Evolutionary conservation across 768 basidiomycete genomes (phyloP), one percentile per base, ranked within the genome.

Genomic region (Pisolithus microcarpus): DNA sequence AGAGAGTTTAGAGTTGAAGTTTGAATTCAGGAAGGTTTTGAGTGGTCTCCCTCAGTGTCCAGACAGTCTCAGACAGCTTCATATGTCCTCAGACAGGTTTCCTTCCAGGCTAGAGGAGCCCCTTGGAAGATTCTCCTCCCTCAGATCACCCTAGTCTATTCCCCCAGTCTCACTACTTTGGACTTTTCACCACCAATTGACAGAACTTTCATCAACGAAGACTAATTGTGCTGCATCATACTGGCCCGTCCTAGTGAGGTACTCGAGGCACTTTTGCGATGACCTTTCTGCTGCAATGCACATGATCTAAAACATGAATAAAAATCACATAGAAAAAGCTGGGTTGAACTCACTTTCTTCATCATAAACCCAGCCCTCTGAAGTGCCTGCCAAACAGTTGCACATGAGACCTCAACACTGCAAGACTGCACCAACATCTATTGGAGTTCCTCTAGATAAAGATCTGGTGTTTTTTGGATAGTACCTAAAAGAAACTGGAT

Each of bases 201-300:
- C 53, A 5, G 60, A 28, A 37, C 59, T 61, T 45, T 64, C 60
- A 39, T 66, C 63, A 28, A 63, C 58, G 48, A 61, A 64, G 1
- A 64, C 63, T 45, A 31, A 19, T 40, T 40, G 39, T 15, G 7
- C 19, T 7, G 39, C 39, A 4, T 19, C 8, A 13, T 40, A 40
- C 8, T 4, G 8, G 4, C 39, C 39, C 4, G 21, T 40, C 1
- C 19, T 1, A 19, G 39, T 11, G 8, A 40, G 18, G 21, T 40
- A 51, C 16, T 51, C 43, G 18, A 51, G 28, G 1, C 21, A 9
- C 23, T 44, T 51, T 7, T 38, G 31, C 16, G 8, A 43, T 1
- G 28, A 43, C 7, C 50, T 5, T 38, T 51, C 50, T 38, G 16
- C 30, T 26, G 50, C 43, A 51, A 51, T 43, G 7, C 13, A 8